A percentile compares a stretch with the other conserved stretches of the same genome.
phyloP scores from a whole-genome alignment of 2,329 filamentous ascomycete genomes.

The Pseudocercospora pini-densiflorae region DNA sequence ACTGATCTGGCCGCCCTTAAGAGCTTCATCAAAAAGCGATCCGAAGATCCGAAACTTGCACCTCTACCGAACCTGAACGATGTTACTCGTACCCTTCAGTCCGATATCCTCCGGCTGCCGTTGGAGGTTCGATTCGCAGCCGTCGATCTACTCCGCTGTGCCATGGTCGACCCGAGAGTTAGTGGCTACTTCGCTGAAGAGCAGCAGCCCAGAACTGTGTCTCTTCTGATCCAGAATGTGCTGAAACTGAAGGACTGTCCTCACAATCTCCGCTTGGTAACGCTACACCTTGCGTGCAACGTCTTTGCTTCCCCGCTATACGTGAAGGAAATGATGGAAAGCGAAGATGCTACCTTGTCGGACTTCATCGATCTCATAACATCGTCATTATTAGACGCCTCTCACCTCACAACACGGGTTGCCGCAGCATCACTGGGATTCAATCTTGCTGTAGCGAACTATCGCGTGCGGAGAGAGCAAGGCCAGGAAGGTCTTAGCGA shows the following conservation, averaged over 20 bases:
- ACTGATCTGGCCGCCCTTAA: constrained; percentile 67
- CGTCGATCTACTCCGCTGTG: constrained; percentile 81
- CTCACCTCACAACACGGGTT: constrained; percentile 74
- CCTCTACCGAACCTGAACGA: constrained; percentile 71
- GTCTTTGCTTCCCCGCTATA: constrained; percentile 79
- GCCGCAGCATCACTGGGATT: constrained; percentile 83
- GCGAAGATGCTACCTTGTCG: constrained; percentile 42
- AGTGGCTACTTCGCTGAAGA: constrained; percentile 86
- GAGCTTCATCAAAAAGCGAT: constrained; percentile 70
- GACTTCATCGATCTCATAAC: constrained; percentile 73
- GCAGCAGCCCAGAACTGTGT: constrained; percentile 62
- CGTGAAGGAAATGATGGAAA: constrained; percentile 48
- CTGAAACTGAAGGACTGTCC: constrained; percentile 65
- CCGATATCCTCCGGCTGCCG: constrained; percentile 54
- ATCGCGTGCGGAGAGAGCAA: constrained; percentile 64
- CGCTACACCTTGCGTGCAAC: constrained; percentile 83
- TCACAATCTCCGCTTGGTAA: constrained; percentile 82
- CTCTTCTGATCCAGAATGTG: constrained; percentile 63
- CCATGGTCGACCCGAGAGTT: constrained; percentile 76
- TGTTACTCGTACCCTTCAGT: constrained; percentile 54
- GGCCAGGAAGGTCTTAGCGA: constrained; percentile 65
- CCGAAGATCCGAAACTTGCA: constrained; percentile 65
- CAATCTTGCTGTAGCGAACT: constrained; percentile 76
- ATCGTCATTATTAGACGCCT: constrained; percentile 76
- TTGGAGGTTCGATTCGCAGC: constrained; percentile 74